phyloP scores from a whole-genome alignment of 2,329 filamentous ascomycete genomes.

The Pyrenophora seminiperda region DNA sequence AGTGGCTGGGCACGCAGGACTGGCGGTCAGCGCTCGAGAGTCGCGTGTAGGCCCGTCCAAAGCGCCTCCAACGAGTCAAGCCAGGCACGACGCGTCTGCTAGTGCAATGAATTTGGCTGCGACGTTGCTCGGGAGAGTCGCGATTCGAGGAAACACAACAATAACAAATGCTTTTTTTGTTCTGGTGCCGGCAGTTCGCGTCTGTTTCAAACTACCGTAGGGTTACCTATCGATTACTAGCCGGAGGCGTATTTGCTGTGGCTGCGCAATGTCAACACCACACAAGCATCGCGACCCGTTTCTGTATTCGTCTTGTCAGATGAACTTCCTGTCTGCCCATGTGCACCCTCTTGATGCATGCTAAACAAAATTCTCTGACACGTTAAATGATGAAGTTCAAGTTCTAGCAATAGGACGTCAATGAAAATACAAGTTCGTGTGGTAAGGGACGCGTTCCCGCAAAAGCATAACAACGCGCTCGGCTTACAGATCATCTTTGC shows the following conservation, averaged over 20 bases:
- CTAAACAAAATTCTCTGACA: no score
- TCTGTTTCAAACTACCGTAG: conserved; percentile 23
- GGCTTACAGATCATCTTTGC: conserved; percentile 13
- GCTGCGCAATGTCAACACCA: conserved; percentile 30
- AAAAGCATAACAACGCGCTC: background rate
- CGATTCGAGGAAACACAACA: conserved; percentile 39
- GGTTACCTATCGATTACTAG: conserved; percentile 35
- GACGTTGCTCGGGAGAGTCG: conserved; percentile 30
- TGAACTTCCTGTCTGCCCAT: background rate
- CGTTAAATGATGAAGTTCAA: no score
- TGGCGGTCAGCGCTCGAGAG: conserved; percentile 32
- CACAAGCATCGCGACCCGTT: conserved; percentile 19
- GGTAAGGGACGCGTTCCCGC: no score
- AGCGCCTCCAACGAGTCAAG: conserved; percentile 1
- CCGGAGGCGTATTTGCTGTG: conserved; percentile 23
- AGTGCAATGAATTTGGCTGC: background rate
- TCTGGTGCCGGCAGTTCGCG: conserved; percentile 23
- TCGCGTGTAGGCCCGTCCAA: conserved; percentile 16
- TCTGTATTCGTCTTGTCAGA: background rate
- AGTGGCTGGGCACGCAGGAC: conserved; percentile 37
- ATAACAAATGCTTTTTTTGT: conserved; percentile 29
- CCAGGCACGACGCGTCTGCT: conserved; percentile 17
- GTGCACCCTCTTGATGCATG: no score
- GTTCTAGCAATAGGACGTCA: no score
- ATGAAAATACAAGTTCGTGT: no score